Percentiles rank a stretch among this genome's conserved stretches.
Conservation (phyloP, 345 rosid species). For the Fremontodendron californicum region DNA sequence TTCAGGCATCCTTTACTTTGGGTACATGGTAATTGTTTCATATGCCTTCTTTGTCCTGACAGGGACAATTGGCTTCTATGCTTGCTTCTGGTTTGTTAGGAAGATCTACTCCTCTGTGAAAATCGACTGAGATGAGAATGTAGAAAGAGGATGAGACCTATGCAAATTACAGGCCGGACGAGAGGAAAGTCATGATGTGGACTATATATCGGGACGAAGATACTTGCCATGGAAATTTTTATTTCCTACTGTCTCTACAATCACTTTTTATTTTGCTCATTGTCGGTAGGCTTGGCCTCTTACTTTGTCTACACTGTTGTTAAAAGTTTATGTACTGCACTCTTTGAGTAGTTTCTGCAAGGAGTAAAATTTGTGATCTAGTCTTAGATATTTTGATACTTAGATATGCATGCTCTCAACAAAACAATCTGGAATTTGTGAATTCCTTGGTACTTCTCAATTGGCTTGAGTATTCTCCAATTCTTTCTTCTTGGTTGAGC, state of each 20-base stretch:
- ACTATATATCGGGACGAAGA: neutral
- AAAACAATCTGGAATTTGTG: neutral
- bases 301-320: neutral
- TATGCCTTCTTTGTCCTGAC: slow-evolving; percentile 92
- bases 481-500: neutral
- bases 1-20: slow-evolving; percentile 87
- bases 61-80: slow-evolving; percentile 92
- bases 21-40: slow-evolving; percentile 83
- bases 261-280: slow-evolving; percentile 9
- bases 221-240: slow-evolving; percentile 12
- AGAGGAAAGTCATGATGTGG: slow-evolving; percentile 2
- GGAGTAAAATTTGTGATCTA: neutral
- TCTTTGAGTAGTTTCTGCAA: neutral
- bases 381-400: neutral
- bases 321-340: neutral
- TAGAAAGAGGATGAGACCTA: slow-evolving; percentile 3
- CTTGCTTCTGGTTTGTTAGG: slow-evolving; percentile 95
- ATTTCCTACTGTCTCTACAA: slow-evolving; percentile 3
- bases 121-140: slow-evolving; percentile 57
- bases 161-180: neutral
- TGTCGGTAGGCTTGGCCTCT: slow-evolving; percentile 26
- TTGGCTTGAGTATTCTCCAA: neutral
- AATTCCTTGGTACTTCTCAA: neutral
- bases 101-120: slow-evolving; percentile 95
- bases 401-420: neutral